Conservation (phyloP, 495 filamentous ascomycete genomes). For the Aspergillus panamensis region DNA sequence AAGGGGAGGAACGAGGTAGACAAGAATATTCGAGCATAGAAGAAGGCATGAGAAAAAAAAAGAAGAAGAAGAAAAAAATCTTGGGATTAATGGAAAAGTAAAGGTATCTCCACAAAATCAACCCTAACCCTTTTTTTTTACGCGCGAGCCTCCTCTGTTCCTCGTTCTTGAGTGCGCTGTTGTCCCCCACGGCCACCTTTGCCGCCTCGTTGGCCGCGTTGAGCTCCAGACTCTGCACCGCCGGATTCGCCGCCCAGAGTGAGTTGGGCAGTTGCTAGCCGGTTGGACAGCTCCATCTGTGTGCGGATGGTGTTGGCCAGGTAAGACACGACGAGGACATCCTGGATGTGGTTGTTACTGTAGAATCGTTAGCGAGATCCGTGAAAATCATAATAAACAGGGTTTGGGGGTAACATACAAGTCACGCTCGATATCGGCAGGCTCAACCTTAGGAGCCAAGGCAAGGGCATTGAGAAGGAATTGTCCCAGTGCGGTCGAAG, state of each 20-base stretch:
- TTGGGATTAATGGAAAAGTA: conserved; percentile 23
- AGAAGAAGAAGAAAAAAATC: conserved; percentile 18
- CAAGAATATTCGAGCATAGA: conserved; percentile 10
- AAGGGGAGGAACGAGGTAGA: conserved; percentile 8
- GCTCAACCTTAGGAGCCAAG: conserved; percentile 89
- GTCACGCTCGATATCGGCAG: conserved; percentile 84
- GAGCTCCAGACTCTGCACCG: conserved; percentile 33
- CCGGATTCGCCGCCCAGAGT: conserved; percentile 54
- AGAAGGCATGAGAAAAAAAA: conserved; percentile 18
- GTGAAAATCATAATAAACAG: conserved; percentile 14
- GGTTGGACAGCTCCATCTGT: conserved; percentile 96
- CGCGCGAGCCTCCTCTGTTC: conserved; percentile 42
- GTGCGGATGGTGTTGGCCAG: conserved; percentile 97
- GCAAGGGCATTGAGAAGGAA: conserved; percentile 88
- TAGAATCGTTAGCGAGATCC: conserved; percentile 43
- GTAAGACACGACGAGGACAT: conserved; percentile 94
- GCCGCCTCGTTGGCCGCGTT: conserved; percentile 45
- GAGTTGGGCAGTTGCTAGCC: conserved; percentile 80
- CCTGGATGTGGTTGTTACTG: conserved; percentile 97
- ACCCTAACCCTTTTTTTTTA: conserved; percentile 28
- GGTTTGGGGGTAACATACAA: conserved; percentile 56
- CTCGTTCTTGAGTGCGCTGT: conserved; percentile 33
- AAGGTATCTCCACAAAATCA: conserved; percentile 24
- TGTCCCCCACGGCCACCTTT: conserved; percentile 50
- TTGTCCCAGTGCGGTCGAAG: conserved; percentile 85